Evolutionary conservation across 2,329 filamentous ascomycete genomes (phyloP).

Genomic region (Penicillium sp.): DNA sequence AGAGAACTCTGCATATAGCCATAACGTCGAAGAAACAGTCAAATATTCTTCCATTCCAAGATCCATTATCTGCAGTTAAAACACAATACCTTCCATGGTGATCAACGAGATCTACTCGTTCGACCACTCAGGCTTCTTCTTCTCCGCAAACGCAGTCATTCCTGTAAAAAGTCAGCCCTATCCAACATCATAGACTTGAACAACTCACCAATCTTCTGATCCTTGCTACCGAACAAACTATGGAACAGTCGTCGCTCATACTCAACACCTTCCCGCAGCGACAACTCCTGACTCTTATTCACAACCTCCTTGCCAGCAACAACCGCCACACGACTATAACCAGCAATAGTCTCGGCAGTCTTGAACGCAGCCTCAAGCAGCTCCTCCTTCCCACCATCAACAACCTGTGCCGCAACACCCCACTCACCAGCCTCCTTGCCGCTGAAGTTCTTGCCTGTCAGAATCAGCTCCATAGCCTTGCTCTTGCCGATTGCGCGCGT

Average conservation of each 20-base stretch:
- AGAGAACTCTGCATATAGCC: conserved; percentile 7
- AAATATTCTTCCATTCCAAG: conserved; percentile 4
- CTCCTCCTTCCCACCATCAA: conserved; percentile 69
- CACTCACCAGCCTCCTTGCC: conserved; percentile 82
- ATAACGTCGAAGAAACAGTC: neutral
- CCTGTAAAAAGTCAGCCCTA: conserved; percentile 35
- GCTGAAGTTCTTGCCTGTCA: conserved; percentile 78
- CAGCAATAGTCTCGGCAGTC: conserved; percentile 84
- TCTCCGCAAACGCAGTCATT: conserved; percentile 91
- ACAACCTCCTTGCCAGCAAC: conserved; percentile 96
- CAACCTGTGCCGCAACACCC: conserved; percentile 81
- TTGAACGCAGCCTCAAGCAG: conserved; percentile 75
- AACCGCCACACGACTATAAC: conserved; percentile 79
- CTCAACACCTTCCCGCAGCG: conserved; percentile 84
- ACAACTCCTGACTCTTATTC: conserved; percentile 93
- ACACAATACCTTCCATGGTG: neutral
- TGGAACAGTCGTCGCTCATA: conserved; percentile 94
- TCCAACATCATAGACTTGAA: neutral
- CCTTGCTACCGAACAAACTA: conserved; percentile 82
- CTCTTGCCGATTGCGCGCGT: conserved; percentile 79
- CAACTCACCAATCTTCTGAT: conserved; percentile 85
- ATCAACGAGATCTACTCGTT: conserved; percentile 57
- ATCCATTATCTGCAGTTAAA: neutral
- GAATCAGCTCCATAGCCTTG: conserved; percentile 84
- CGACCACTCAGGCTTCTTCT: conserved; percentile 88